phyloP scores from a whole-genome alignment of 208 protist genomes.

The Trypanosoma scelopori region DNA sequence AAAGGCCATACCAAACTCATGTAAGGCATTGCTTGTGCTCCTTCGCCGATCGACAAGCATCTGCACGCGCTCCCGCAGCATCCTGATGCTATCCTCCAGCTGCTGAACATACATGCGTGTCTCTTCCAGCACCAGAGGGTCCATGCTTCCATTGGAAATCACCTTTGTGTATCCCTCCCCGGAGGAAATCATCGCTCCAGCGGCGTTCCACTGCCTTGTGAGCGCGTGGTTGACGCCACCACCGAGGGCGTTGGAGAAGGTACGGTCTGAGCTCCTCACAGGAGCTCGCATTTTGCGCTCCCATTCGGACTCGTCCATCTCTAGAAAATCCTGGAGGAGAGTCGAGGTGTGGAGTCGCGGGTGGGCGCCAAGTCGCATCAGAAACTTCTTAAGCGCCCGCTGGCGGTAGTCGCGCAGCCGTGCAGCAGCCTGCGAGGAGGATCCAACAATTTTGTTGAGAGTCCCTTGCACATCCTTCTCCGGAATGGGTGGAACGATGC shows the following conservation, averaged over 20 bases:
- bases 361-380: constrained; percentile 76
- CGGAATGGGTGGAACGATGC: constrained; percentile 86
- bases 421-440: constrained; percentile 19
- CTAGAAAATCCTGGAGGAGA: constrained; percentile 75
- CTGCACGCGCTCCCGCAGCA: constrained; percentile 43
- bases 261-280: constrained; percentile 29
- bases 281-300: constrained; percentile 47
- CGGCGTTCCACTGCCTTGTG: constrained; percentile 26
- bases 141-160: constrained; percentile 17
- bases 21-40: constrained; percentile 37
- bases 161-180: constrained; percentile 14
- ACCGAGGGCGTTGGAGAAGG: constrained; percentile 21
- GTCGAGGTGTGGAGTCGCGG: constrained; percentile 47
- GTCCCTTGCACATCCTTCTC: constrained; percentile 86
- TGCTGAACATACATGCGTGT: constrained; percentile 40
- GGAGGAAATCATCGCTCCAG: not conserved
- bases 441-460: constrained; percentile 46
- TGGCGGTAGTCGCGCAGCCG: constrained; percentile 77
- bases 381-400: constrained; percentile 69
- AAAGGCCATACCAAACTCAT: constrained; percentile 57
- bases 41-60: constrained; percentile 39
- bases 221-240: constrained; percentile 26
- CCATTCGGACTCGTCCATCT: constrained; percentile 72
- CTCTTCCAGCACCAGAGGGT: constrained; percentile 30
- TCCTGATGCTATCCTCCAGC: constrained; percentile 42